Percentiles rank a stretch among this genome's conserved stretches.
Conservation (phyloP, 169 alveolate genomes). For the Eimeria maxima region DNA sequence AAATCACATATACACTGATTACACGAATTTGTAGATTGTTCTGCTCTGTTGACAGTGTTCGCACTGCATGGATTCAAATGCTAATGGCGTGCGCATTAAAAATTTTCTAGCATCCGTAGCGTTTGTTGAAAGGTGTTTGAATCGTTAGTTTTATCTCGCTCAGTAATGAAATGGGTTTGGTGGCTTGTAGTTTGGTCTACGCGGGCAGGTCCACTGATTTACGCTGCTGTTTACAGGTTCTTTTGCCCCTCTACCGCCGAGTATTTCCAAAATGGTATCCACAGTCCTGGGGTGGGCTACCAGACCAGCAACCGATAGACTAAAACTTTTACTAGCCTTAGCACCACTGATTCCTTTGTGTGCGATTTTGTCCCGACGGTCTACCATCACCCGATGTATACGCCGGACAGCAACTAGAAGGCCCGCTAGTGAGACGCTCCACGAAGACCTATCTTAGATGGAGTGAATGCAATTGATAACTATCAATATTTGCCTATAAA, state of each 20-base stretch:
- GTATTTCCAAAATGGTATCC: conserved; percentile 89
- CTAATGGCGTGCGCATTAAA: neutral
- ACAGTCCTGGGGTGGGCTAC: conserved; percentile 86
- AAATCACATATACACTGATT: neutral
- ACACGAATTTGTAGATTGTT: neutral
- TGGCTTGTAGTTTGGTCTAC: neutral
- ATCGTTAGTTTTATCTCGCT: neutral
- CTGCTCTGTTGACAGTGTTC: neutral
- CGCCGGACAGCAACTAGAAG: neutral
- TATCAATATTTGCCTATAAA: neutral
- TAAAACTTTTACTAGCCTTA: neutral
- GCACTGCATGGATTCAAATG: neutral
- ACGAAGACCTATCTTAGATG: neutral
- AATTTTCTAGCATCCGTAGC: neutral
- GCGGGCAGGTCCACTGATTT: neutral
- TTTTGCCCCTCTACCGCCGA: conserved; percentile 81
- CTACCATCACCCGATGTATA: neutral
- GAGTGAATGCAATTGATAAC: neutral
- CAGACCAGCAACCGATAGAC: conserved; percentile 69
- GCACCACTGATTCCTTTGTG: neutral
- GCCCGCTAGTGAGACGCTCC: neutral
- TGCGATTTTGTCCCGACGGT: neutral
- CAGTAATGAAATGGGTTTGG: neutral
- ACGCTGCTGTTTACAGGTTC: conserved; percentile 10
- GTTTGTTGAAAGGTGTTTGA: neutral